Conservation (phyloP, 2,329 filamentous ascomycete genomes). For the Keithomyces neogunnii region DNA sequence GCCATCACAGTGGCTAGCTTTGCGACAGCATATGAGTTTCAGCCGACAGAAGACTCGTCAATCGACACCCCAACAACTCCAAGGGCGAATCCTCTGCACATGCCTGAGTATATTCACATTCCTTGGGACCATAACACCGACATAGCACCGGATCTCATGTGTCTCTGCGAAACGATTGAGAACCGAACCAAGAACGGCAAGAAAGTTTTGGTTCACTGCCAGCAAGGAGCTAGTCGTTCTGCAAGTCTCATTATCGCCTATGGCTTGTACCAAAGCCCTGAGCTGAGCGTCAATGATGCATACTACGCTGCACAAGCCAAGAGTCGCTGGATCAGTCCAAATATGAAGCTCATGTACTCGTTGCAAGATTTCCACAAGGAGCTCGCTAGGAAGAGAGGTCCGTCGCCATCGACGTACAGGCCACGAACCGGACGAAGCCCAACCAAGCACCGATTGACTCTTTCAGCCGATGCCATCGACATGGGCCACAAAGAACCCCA, state of each 20-base stretch:
- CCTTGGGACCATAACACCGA: slow-evolving; percentile 86
- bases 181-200: slow-evolving; percentile 64
- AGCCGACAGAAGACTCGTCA: slow-evolving; percentile 26
- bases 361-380: slow-evolving; percentile 72
- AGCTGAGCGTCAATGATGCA: slow-evolving; percentile 71
- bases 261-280: slow-evolving; percentile 69
- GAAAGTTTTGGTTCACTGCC: slow-evolving; percentile 74
- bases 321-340: slow-evolving; percentile 82
- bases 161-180: slow-evolving; percentile 69
- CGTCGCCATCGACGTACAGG: slow-evolving; percentile 37
- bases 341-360: slow-evolving; percentile 89
- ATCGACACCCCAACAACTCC: slow-evolving; percentile 45
- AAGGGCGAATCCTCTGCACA: slow-evolving; percentile 39
- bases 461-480: slow-evolving; percentile 51
- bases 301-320: slow-evolving; percentile 74
- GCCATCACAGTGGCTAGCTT: slow-evolving; percentile 50
- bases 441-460: slow-evolving; percentile 50
- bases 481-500: slow-evolving; percentile 45
- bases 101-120: slow-evolving; percentile 79
- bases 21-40: slow-evolving; percentile 52
- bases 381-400: slow-evolving; percentile 40
- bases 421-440: slow-evolving; percentile 44
- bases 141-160: slow-evolving; percentile 68
- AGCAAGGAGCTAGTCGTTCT: slow-evolving; percentile 78
- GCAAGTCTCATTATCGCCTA: slow-evolving; percentile 83